Evolutionary conservation across 2,329 filamentous ascomycete species (phyloP).

Genomic region (Albophoma yamanashiensis): DNA sequence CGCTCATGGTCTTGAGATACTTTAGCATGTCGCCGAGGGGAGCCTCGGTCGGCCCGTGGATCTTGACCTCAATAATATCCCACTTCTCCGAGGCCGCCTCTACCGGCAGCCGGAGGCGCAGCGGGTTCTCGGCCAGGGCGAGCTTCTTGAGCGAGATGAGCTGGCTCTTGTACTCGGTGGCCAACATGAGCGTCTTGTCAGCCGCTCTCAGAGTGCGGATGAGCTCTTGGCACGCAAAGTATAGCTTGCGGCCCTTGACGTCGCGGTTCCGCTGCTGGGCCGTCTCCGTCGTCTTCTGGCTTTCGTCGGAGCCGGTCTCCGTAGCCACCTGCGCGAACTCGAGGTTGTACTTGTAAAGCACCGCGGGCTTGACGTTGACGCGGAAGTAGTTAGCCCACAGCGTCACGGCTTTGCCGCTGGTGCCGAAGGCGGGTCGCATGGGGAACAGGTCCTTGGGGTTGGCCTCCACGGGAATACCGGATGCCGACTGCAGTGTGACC

Average conservation of each 20-base stretch:
- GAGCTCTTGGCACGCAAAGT: constrained; percentile 27
- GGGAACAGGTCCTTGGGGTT: constrained; percentile 27
- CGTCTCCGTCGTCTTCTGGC: constrained; percentile 2
- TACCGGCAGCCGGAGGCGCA: constrained; percentile 22
- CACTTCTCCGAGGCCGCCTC: constrained; percentile 18
- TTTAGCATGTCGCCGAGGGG: constrained; percentile 28
- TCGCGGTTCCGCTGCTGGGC: constrained; percentile 12
- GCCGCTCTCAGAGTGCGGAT: constrained; percentile 22
- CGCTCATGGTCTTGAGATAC: constrained; percentile 33
- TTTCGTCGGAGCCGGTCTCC: constrained; percentile 3
- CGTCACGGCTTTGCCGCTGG: constrained; percentile 25
- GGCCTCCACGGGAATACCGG: background rate
- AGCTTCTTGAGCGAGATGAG: constrained; percentile 30
- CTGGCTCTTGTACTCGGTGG: constrained; percentile 41
- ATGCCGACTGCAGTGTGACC: constrained; percentile 16
- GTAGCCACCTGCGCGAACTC: constrained; percentile 17
- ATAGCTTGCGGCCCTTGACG: constrained; percentile 32
- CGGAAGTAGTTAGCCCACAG: constrained; percentile 47
- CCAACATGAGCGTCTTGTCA: constrained; percentile 20
- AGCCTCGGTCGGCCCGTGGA: constrained; percentile 28
- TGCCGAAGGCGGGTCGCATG: constrained; percentile 38
- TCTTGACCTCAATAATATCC: constrained; percentile 28
- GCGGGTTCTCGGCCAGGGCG: constrained; percentile 17
- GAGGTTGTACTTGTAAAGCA: constrained; percentile 35
- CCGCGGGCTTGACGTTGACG: constrained; percentile 24